phyloP scores from a whole-genome alignment of 1,284 basidiomycete genomes.

The Puccinia novopanici region DNA sequence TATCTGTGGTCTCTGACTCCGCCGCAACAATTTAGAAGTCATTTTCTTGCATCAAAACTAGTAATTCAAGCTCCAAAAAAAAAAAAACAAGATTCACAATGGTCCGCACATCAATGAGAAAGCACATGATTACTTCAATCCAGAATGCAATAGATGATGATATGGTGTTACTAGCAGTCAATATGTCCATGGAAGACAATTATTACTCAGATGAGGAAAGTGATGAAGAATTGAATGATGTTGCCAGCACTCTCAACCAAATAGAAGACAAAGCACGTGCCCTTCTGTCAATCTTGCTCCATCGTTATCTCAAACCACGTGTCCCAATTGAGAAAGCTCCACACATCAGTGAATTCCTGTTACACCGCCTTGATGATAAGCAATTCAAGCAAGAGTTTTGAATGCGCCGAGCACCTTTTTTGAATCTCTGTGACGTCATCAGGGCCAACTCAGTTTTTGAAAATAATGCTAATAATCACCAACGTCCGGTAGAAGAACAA shows the following conservation, averaged over 20 bases:
- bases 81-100: background rate
- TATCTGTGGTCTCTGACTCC: too few relatives aligned
- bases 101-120: background rate
- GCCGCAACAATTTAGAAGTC: too few relatives aligned
- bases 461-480: background rate
- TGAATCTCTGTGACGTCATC: background rate
- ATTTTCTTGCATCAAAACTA: too few relatives aligned
- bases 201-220: background rate
- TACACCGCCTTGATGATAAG: background rate
- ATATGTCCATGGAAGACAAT: background rate
- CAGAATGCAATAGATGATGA: background rate
- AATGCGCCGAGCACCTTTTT: background rate
- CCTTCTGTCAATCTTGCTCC: background rate
- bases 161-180: background rate
- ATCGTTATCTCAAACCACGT: background rate
- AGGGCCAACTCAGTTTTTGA: background rate
- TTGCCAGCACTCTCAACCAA: background rate
- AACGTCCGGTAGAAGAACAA: background rate
- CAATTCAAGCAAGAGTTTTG: background rate
- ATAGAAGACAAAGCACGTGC: background rate
- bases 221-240: background rate
- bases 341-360: background rate
- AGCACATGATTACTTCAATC: background rate
- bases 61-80: too few relatives aligned
- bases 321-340: too few relatives aligned